These are phyloP conservation scores for Microcyclospora tardicrescens DNA, from an alignment of 2,329 filamentous ascomycete species.

Conservation along the genomic window DNA sequence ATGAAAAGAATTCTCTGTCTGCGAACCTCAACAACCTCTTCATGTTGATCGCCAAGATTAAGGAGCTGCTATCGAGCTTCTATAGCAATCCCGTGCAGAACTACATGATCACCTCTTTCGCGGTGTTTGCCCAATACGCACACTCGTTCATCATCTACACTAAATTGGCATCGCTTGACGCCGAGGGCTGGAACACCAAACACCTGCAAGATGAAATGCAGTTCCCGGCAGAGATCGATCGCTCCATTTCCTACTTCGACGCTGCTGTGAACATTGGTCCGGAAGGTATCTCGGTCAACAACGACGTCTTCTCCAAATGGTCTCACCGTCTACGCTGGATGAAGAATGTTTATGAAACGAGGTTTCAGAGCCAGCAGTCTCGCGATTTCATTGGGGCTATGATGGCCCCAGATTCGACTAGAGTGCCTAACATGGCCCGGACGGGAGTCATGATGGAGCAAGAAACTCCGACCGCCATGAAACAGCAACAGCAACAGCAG, in stretches of 20 bases:
- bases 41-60: constrained; percentile 12
- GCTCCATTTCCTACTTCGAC: constrained; percentile 12
- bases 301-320: constrained; percentile 21
- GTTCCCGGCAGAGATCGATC: constrained; percentile 12
- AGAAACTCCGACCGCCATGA: neutral
- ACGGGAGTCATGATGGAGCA: neutral
- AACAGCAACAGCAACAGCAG: constrained; percentile 1
- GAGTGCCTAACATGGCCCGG: neutral
- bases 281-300: constrained; percentile 16
- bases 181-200: constrained; percentile 18
- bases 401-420: neutral
- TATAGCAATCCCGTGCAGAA: constrained; percentile 13
- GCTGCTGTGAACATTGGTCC: constrained; percentile 6
- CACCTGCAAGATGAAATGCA: constrained; percentile 10
- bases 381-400: neutral
- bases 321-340: constrained; percentile 15
- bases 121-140: constrained; percentile 18
- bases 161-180: constrained; percentile 16
- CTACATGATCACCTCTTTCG: constrained; percentile 18
- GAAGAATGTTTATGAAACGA: constrained; percentile 16
- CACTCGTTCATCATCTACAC: constrained; percentile 18
- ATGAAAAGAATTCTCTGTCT: constrained; percentile 8
- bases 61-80: constrained; percentile 14
- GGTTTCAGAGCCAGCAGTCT: constrained; percentile 4
- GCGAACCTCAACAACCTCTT: constrained; percentile 16